These are phyloP conservation scores for Lithohypha guttulata DNA, from an alignment of 2,329 filamentous ascomycete genomes.

Conservation along the genomic window DNA sequence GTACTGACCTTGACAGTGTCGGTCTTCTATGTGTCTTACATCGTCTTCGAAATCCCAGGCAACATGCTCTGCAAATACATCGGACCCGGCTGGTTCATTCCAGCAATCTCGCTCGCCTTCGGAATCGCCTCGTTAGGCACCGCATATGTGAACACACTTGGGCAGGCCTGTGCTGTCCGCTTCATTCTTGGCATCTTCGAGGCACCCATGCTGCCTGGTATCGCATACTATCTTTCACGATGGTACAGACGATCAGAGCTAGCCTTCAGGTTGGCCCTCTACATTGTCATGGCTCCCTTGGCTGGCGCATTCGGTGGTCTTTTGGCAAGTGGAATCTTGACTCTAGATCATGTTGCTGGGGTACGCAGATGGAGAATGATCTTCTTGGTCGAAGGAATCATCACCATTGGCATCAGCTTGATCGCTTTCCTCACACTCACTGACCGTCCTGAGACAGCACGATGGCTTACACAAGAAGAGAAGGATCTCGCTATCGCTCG, in stretches of 20 bases:
- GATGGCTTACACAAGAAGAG: slow-evolving; percentile 55
- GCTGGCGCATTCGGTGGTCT: slow-evolving; percentile 63
- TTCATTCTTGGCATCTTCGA: slow-evolving; percentile 53
- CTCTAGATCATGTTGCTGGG: slow-evolving; percentile 46
- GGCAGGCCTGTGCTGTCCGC: slow-evolving; percentile 48
- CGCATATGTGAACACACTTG: slow-evolving; percentile 50
- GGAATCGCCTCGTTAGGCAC: slow-evolving; percentile 54
- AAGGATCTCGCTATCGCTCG: slow-evolving; percentile 56
- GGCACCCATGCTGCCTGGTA: slow-evolving; percentile 62
- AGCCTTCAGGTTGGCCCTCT: slow-evolving; percentile 55
- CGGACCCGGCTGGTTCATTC: slow-evolving; percentile 63
- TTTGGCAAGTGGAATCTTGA: slow-evolving; percentile 54
- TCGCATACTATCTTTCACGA: slow-evolving; percentile 54
- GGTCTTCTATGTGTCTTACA: slow-evolving; percentile 63
- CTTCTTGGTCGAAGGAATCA: slow-evolving; percentile 60
- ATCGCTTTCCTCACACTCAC: slow-evolving; percentile 55
- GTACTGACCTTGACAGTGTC: too few relatives aligned
- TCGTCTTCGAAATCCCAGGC: slow-evolving; percentile 59
- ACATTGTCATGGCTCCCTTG: slow-evolving; percentile 60
- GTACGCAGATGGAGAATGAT: slow-evolving; percentile 58
- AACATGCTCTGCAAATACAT: slow-evolving; percentile 61
- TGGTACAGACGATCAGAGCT: slow-evolving; percentile 64
- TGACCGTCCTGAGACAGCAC: slow-evolving; percentile 56
- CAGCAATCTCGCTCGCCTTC: slow-evolving; percentile 50
- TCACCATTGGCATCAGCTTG: slow-evolving; percentile 47